A percentile compares a stretch with the other conserved stretches of the same genome.
Evolutionary conservation across 2,329 filamentous ascomycete species (phyloP).

Genomic region (Trichoderma simmonsii): DNA sequence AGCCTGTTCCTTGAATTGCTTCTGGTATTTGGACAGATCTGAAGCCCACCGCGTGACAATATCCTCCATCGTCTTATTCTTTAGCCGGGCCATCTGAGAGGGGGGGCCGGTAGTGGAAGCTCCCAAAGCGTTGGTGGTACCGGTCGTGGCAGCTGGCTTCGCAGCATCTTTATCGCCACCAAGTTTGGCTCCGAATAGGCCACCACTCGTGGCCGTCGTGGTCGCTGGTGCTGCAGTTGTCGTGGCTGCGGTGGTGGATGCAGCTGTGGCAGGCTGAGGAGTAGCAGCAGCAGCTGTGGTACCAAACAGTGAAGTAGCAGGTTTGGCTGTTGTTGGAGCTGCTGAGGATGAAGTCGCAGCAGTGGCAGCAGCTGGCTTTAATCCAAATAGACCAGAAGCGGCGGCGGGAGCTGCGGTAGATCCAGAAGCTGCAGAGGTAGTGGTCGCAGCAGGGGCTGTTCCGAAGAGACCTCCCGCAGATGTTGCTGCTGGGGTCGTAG

Average conservation of each 20-base stretch:
- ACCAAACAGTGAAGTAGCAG: slow-evolving; percentile 29
- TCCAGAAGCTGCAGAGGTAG: slow-evolving; percentile 21
- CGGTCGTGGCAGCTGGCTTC: slow-evolving; percentile 31
- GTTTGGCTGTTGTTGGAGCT: slow-evolving; percentile 28
- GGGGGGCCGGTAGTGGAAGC: slow-evolving; percentile 77
- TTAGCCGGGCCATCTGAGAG: slow-evolving; percentile 83
- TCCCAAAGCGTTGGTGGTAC: slow-evolving; percentile 48
- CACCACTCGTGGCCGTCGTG: slow-evolving; percentile 29
- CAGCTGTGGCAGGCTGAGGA: slow-evolving; percentile 22
- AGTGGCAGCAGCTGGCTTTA: slow-evolving; percentile 31
- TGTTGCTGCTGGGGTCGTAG: slow-evolving; percentile 34
- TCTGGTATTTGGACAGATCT: slow-evolving; percentile 92
- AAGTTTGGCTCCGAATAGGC: slow-evolving; percentile 36
- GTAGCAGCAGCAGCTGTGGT: slow-evolving; percentile 22
- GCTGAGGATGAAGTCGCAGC: slow-evolving; percentile 28
- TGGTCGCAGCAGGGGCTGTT: slow-evolving; percentile 28
- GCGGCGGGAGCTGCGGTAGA: slow-evolving; percentile 30
- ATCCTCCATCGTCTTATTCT: slow-evolving; percentile 99
- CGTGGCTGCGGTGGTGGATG: slow-evolving; percentile 21
- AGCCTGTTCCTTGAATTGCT: slow-evolving; percentile 91
- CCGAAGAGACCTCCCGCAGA: slow-evolving; percentile 37
- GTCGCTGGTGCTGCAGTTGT: slow-evolving; percentile 31
- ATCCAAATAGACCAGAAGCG: slow-evolving; percentile 32
- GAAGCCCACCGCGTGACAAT: slow-evolving; percentile 97
- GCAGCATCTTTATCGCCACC: slow-evolving; percentile 31